These are phyloP conservation scores for Pholiota microspora DNA, from an alignment of 768 basidiomycete genomes.

Conservation along the genomic window DNA sequence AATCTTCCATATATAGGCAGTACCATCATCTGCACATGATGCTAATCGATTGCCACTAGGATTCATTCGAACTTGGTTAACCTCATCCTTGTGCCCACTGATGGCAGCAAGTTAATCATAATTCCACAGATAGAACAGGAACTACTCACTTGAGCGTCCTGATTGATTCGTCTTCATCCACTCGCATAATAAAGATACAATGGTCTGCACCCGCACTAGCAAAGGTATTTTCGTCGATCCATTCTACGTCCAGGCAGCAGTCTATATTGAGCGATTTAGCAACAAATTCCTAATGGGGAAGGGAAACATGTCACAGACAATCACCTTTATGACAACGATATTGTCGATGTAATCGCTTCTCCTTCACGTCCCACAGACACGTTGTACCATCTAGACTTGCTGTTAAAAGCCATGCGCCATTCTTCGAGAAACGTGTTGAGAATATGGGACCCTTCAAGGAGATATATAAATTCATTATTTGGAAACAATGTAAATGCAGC, in stretches of 20 bases:
- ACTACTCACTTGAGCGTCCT: slow-evolving; percentile 58
- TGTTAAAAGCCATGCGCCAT: slow-evolving; percentile 70
- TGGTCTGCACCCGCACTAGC: slow-evolving; percentile 74
- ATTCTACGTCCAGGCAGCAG: slow-evolving; percentile 80
- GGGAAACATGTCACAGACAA: slow-evolving; percentile 12
- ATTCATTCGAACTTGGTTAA: slow-evolving; percentile 77
- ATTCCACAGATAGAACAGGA: not conserved
- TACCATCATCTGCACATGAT: slow-evolving; percentile 80
- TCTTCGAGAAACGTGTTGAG: slow-evolving; percentile 71
- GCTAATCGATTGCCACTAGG: slow-evolving; percentile 64
- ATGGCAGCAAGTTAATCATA: slow-evolving; percentile 1
- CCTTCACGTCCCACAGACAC: slow-evolving; percentile 75
- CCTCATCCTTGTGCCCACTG: slow-evolving; percentile 74
- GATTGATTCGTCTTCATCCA: slow-evolving; percentile 52
- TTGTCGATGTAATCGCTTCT: slow-evolving; percentile 58
- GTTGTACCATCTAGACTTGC: slow-evolving; percentile 77
- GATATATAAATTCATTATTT: slow-evolving; percentile 20
- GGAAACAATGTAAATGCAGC: slow-evolving; percentile 13
- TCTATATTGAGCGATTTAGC: slow-evolving; percentile 34
- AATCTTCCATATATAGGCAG: slow-evolving; percentile 75
- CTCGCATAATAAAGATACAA: slow-evolving; percentile 56
- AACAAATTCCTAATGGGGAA: not conserved
- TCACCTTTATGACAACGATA: slow-evolving; percentile 67
- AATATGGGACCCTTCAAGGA: slow-evolving; percentile 75
- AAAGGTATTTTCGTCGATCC: slow-evolving; percentile 70